Evolutionary conservation across 2,329 filamentous ascomycete species (phyloP).

Genomic region (Cytospora piceicola): DNA sequence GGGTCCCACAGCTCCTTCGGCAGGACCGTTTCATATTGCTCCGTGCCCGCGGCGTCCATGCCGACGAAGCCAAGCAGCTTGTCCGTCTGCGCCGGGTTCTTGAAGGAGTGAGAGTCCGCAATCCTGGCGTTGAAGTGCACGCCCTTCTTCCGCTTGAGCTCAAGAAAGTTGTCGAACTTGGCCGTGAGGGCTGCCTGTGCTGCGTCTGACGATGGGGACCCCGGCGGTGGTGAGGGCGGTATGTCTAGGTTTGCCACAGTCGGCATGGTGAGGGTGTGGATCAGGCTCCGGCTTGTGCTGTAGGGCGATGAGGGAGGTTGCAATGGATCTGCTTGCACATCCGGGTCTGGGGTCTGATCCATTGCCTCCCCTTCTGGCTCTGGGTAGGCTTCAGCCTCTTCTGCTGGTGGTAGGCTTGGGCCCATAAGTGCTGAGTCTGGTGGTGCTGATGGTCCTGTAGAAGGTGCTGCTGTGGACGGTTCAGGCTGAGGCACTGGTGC

Average conservation of each 20-base stretch:
- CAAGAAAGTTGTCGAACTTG: conserved; percentile 75
- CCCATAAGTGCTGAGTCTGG: conserved; percentile 22
- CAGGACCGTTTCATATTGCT: conserved; percentile 70
- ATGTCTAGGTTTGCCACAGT: conserved; percentile 73
- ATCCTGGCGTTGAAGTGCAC: conserved; percentile 80
- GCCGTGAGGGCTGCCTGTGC: conserved; percentile 50
- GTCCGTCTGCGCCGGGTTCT: conserved; percentile 73
- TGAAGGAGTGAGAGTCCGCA: conserved; percentile 66
- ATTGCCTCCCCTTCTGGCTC: conserved; percentile 25
- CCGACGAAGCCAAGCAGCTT: conserved; percentile 74
- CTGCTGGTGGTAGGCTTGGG: conserved; percentile 27
- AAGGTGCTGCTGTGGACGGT: neutral
- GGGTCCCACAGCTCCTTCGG: conserved; percentile 62
- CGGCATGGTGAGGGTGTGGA: conserved; percentile 76
- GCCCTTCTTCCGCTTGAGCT: conserved; percentile 71
- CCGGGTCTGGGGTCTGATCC: conserved; percentile 16
- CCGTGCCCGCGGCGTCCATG: conserved; percentile 43
- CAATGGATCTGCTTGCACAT: neutral
- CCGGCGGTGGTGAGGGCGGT: conserved; percentile 70
- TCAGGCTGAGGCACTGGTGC: conserved; percentile 11
- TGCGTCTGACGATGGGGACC: conserved; percentile 37
- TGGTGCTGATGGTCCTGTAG: conserved; percentile 13
- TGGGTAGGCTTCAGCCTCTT: conserved; percentile 30
- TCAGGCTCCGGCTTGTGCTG: conserved; percentile 63
- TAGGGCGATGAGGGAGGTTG: conserved; percentile 63